These are phyloP conservation scores for Trichosphaerium sp. DNA, from an alignment of 78 protist species.

Conservation along the genomic window DNA sequence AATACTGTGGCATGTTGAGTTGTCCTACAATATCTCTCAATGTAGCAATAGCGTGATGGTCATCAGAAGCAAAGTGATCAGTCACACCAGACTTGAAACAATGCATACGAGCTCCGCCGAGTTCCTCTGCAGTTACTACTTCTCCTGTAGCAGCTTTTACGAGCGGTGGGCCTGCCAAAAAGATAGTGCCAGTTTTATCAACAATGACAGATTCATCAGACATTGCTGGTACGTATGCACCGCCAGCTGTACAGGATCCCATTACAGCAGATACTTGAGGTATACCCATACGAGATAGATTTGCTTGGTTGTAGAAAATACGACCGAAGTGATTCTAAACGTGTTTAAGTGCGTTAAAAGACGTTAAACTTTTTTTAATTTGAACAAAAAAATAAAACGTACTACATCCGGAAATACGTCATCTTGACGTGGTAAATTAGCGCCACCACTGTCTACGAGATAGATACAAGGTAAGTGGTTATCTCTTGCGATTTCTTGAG, in stretches of 20 bases:
- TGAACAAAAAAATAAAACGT: neutral
- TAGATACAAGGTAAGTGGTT: slow-evolving; percentile 90
- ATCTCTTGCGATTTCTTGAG: slow-evolving; percentile 84
- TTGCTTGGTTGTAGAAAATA: slow-evolving; percentile 92
- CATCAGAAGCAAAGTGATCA: slow-evolving; percentile 86
- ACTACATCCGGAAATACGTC: slow-evolving; percentile 21
- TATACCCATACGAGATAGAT: slow-evolving; percentile 72
- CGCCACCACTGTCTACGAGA: slow-evolving; percentile 91
- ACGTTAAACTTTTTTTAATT: neutral
- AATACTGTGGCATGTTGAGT: slow-evolving; percentile 38
- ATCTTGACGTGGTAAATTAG: slow-evolving; percentile 77
- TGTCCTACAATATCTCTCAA: slow-evolving; percentile 70
- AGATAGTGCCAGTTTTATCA: slow-evolving; percentile 79
- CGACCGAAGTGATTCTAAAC: slow-evolving; percentile 93
- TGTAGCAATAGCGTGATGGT: slow-evolving; percentile 77
- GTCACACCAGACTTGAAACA: slow-evolving; percentile 85
- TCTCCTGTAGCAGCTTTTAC: slow-evolving; percentile 94
- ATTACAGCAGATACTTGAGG: slow-evolving; percentile 92
- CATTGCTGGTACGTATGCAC: slow-evolving; percentile 97
- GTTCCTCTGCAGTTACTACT: slow-evolving; percentile 81
- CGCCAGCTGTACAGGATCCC: slow-evolving; percentile 98
- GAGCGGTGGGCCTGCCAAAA: slow-evolving; percentile 92
- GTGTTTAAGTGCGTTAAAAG: slow-evolving; percentile 67
- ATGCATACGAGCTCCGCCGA: slow-evolving; percentile 94
- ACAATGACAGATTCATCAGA: slow-evolving; percentile 90